These are phyloP conservation scores for Niebla homalea DNA, from an alignment of 495 filamentous ascomycete genomes.

Conservation along the genomic window DNA sequence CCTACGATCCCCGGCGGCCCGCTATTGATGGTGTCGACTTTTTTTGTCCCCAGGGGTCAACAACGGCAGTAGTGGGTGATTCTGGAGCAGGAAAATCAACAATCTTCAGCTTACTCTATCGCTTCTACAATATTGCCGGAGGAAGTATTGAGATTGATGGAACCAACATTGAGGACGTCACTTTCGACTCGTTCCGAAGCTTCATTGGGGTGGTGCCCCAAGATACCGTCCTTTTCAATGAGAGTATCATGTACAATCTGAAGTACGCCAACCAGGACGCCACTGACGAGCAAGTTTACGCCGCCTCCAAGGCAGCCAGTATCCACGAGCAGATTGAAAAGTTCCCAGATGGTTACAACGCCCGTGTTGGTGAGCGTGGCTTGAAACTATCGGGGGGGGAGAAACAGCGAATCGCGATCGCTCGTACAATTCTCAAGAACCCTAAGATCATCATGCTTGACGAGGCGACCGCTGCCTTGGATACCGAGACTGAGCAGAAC, in stretches of 20 bases:
- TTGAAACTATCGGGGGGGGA: slow-evolving; percentile 87
- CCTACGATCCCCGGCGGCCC: slow-evolving; percentile 78
- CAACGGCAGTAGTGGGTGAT: slow-evolving; percentile 89
- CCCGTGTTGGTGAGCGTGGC: slow-evolving; percentile 90
- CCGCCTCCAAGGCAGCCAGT: slow-evolving; percentile 80
- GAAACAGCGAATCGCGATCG: slow-evolving; percentile 94
- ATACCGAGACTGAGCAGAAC: slow-evolving; percentile 91
- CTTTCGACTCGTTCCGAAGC: slow-evolving; percentile 81
- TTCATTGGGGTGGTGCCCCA: slow-evolving; percentile 95
- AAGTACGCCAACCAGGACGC: slow-evolving; percentile 82
- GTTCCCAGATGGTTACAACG: slow-evolving; percentile 85
- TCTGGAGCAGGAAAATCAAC: slow-evolving; percentile 96
- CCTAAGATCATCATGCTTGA: slow-evolving; percentile 92
- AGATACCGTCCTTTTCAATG: slow-evolving; percentile 94
- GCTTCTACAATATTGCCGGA: slow-evolving; percentile 73
- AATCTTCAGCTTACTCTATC: slow-evolving; percentile 88
- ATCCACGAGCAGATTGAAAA: slow-evolving; percentile 92
- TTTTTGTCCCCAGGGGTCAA: slow-evolving; percentile 73
- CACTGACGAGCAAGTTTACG: slow-evolving; percentile 74
- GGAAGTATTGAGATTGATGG: slow-evolving; percentile 77
- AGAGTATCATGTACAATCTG: slow-evolving; percentile 92
- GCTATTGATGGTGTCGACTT: slow-evolving; percentile 75
- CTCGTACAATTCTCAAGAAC: slow-evolving; percentile 89
- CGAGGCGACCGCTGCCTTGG: slow-evolving; percentile 89
- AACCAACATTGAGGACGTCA: slow-evolving; percentile 68